Evolutionary conservation across 1,284 basidiomycete species (phyloP).

Genomic region (Pyrrhoderma lamaoense): DNA sequence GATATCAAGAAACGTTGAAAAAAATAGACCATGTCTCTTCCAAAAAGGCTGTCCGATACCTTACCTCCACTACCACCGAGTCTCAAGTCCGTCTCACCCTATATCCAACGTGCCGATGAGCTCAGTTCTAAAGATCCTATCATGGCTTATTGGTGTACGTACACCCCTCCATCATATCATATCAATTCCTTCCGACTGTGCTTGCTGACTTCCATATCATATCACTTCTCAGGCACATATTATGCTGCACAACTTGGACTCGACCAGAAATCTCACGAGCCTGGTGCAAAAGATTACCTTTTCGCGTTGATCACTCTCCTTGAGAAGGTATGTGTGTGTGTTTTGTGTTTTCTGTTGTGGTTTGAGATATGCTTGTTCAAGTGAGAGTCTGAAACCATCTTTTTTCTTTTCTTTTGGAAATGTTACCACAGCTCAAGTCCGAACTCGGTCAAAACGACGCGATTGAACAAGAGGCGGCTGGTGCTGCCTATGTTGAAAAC

Average conservation of each 20-base stretch:
- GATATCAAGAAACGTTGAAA: neutral
- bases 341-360: slow-evolving; percentile 6
- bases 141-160: slow-evolving; percentile 91
- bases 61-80: slow-evolving; percentile 49
- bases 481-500: slow-evolving; percentile 87
- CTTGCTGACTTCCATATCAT: slow-evolving; percentile 13
- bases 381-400: neutral
- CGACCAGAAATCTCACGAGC: slow-evolving; percentile 51
- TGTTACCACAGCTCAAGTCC: no score
- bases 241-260: slow-evolving; percentile 88
- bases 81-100: slow-evolving; percentile 65
- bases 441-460: slow-evolving; percentile 74
- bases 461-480: slow-evolving; percentile 75
- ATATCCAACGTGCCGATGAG: slow-evolving; percentile 87
- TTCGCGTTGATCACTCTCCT: slow-evolving; percentile 70
- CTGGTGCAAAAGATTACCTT: slow-evolving; percentile 63
- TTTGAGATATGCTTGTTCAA: no score
- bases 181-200: neutral
- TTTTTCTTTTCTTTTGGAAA: no score
- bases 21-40: slow-evolving; percentile 2
- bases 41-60: slow-evolving; percentile 1
- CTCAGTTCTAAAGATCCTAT: slow-evolving; percentile 75
- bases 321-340: slow-evolving; percentile 56
- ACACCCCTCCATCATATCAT: no score
- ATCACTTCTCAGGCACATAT: slow-evolving; percentile 60